A percentile compares a stretch with the other conserved stretches of the same genome.
These are phyloP conservation scores for Cordia subcordata DNA, from an alignment of 257 asterid genomes.

Conservation along the genomic window DNA sequence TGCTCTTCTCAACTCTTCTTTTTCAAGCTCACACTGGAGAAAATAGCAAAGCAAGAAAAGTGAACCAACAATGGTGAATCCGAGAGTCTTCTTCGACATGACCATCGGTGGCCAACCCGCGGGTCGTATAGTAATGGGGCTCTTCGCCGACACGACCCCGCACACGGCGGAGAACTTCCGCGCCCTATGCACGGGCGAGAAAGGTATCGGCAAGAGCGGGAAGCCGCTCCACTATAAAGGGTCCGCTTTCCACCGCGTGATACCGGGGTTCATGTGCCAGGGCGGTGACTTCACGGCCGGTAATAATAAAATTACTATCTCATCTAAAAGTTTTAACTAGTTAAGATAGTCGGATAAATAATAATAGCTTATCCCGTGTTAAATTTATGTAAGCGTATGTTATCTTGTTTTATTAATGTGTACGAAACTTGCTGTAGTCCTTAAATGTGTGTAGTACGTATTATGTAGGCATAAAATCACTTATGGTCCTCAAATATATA, in stretches of 20 bases:
- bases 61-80: slow-evolving; percentile 38
- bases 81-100: slow-evolving; percentile 60
- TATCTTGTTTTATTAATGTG: no score
- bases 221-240: slow-evolving; percentile 65
- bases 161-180: slow-evolving; percentile 69
- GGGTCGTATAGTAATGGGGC: slow-evolving; percentile 51
- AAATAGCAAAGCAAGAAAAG: no score
- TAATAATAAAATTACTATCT: slow-evolving; percentile 15
- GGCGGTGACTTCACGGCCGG: slow-evolving; percentile 79
- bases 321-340: no score
- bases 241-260: slow-evolving; percentile 55
- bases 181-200: slow-evolving; percentile 74
- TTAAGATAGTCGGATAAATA: no score
- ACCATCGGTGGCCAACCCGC: slow-evolving; percentile 31
- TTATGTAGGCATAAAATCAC: no score
- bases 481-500: no score
- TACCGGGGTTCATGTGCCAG: slow-evolving; percentile 55
- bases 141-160: slow-evolving; percentile 52
- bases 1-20: no score
- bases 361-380: no score
- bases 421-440: no score
- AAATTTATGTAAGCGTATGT: no score
- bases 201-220: slow-evolving; percentile 46
- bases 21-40: no score
- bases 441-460: no score